A percentile compares a stretch with the other conserved stretches of the same genome.
phyloP scores from a whole-genome alignment of 768 basidiomycete genomes.

The Pisolithus tinctorius region DNA sequence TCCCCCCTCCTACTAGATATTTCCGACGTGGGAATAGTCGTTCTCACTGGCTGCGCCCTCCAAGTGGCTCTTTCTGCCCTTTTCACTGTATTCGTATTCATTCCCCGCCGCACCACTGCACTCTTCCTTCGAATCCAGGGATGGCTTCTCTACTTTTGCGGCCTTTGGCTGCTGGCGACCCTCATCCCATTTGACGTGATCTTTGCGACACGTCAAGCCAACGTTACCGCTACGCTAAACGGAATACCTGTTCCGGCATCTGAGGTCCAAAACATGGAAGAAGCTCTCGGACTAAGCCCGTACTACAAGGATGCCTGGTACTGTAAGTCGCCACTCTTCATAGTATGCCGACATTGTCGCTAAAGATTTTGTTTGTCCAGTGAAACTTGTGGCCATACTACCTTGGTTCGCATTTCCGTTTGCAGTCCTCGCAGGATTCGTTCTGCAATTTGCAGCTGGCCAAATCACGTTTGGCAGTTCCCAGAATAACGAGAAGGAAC shows the following conservation, averaged over 20 bases:
- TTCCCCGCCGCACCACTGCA: slow-evolving; percentile 3
- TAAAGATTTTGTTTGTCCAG: slow-evolving; percentile 23
- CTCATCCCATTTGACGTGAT: slow-evolving; percentile 42
- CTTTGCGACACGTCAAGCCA: slow-evolving; percentile 39
- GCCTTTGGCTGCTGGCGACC: slow-evolving; percentile 42
- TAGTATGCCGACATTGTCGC: too few relatives aligned
- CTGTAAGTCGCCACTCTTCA: slow-evolving; percentile 29
- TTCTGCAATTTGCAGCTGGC: slow-evolving; percentile 28
- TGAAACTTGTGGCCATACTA: slow-evolving; percentile 41
- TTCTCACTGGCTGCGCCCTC: slow-evolving; percentile 29
- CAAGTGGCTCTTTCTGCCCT: slow-evolving; percentile 26
- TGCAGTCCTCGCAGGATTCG: slow-evolving; percentile 28
- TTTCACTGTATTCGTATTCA: slow-evolving; percentile 19
- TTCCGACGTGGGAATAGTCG: slow-evolving; percentile 31
- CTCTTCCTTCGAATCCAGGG: slow-evolving; percentile 28
- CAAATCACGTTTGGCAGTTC: not conserved
- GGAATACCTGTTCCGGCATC: slow-evolving; percentile 29
- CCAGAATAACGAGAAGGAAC: not conserved
- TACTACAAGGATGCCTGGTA: slow-evolving; percentile 41
- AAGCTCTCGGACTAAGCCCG: slow-evolving; percentile 32
- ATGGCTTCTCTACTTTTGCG: slow-evolving; percentile 34
- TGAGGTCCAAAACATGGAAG: slow-evolving; percentile 31
- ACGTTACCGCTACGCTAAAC: slow-evolving; percentile 37
- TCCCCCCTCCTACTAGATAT: slow-evolving; percentile 27
- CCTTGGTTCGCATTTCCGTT: slow-evolving; percentile 48